A percentile compares a stretch with the other conserved stretches of the same genome.
These are phyloP conservation scores for Laburnicola sp. DNA, from an alignment of 2,329 filamentous ascomycete species.

Conservation along the genomic window DNA sequence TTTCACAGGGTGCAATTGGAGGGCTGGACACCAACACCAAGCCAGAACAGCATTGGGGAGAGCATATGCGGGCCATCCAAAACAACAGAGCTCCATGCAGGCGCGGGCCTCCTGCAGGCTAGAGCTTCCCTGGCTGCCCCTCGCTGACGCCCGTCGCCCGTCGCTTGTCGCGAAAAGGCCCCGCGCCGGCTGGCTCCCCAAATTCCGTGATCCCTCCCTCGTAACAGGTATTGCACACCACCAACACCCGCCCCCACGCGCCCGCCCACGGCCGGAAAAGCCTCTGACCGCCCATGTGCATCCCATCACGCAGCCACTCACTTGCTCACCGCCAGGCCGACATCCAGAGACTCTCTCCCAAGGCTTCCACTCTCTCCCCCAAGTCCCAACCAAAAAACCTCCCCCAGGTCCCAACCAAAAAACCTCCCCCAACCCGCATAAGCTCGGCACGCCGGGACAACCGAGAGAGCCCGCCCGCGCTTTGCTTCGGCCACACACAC, in stretches of 20 bases:
- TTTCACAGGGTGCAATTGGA: conserved; percentile 9
- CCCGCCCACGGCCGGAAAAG: neutral
- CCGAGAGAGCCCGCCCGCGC: conserved; percentile 16
- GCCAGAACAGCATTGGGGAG: conserved; percentile 20
- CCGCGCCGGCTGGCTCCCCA: conserved; percentile 10
- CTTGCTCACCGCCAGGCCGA: conserved; percentile 13
- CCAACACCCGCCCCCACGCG: conserved; percentile 1
- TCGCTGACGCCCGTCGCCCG: conserved; percentile 14
- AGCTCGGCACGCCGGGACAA: conserved; percentile 29
- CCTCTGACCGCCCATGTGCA: conserved; percentile 1
- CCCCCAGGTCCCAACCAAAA: no score
- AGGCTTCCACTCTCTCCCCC: no score
- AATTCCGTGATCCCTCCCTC: neutral
- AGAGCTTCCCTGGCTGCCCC: conserved; percentile 28
- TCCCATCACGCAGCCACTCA: neutral
- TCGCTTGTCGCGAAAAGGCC: conserved; percentile 14
- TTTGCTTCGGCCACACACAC: conserved; percentile 32
- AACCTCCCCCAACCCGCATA: neutral
- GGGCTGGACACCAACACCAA: conserved; percentile 12
- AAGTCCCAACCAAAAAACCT: no score
- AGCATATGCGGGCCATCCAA: conserved; percentile 25
- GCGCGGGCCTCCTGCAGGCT: conserved; percentile 17
- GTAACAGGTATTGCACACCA: conserved; percentile 20
- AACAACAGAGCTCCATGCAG: conserved; percentile 27
- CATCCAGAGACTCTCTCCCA: neutral